Base-by-base conservation (phyloP, 768 basidiomycete species). In the Cystofilobasidium capitatum region DNA sequence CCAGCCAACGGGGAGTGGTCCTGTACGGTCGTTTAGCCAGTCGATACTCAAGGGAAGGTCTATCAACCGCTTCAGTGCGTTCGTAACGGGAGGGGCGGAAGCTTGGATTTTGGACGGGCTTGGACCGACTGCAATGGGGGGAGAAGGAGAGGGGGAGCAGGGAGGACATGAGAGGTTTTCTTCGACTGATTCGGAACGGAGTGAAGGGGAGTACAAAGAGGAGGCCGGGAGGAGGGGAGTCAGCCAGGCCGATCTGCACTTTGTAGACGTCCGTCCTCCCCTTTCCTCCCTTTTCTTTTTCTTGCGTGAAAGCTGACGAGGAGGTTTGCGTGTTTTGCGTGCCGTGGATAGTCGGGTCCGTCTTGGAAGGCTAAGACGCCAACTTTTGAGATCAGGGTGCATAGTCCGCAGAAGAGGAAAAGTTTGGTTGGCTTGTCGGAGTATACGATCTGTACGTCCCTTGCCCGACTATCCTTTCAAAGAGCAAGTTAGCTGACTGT, bases 31-130 rank as follows among this genome's bases (percentile, higher is more conserved):
- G n/a, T n/a, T n/a, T n/a, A 26, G 51, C 13, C 26, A 14, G 31
- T 55, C 51, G 6, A 4, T 55, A 1, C 42, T 64, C 26, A 20
- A 24, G 8, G 54, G 63, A 33, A 29, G 57, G 16, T 24, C 65
- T 7, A 33, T 45, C 14, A 59, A 59, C 24, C 31, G 31, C 2
- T 36, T 44, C 14, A 45, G 40, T 8, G 51, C 40, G 31, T 47
- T 66, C 33, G 64, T 73, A 13, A 69, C 72, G 24, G 65, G 70
- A 14, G 89, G 89, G 40, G 89, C 89, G 13, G 89, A 91, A 75
- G 85, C 86, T 61, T 91, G 85, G 79, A 82, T 90, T 10, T 81
- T 90, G n/a, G 83, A 86, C 59, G 89, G 89, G 75, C 79, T 17
- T 40, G 26, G n/a, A 22, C 13, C 13, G 1, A 33, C 42, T 2